phyloP scores from a whole-genome alignment of 176 grass and related monocot genomes.

The Ananas comosus region DNA sequence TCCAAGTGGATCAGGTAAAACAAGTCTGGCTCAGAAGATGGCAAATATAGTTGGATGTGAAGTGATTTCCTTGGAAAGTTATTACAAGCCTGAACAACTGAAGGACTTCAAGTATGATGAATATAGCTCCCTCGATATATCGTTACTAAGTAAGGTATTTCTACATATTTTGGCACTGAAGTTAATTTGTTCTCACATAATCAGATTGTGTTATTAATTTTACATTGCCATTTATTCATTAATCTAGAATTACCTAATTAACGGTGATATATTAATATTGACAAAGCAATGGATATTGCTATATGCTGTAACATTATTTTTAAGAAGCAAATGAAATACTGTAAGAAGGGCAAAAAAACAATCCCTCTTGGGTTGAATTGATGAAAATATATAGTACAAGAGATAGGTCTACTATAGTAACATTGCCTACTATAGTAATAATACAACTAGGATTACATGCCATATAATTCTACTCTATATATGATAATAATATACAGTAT shows the following conservation, averaged over 20 bases:
- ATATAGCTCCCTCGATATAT: conserved; percentile 90
- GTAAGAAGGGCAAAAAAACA: too few species aligned
- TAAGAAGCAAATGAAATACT: too few species aligned
- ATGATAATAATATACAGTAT: too few species aligned
- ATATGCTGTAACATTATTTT: too few species aligned
- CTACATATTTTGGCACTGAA: conserved; percentile 1
- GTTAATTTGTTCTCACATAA: background rate
- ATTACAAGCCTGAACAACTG: conserved; percentile 93
- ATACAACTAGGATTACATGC: too few species aligned
- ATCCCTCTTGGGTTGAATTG: too few species aligned
- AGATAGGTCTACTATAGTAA: too few species aligned
- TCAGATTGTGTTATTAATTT: background rate
- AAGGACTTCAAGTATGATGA: conserved; percentile 98
- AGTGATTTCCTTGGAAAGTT: conserved; percentile 96
- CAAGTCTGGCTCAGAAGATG: conserved; percentile 98
- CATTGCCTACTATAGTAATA: too few species aligned
- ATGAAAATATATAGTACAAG: too few species aligned
- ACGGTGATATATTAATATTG: too few species aligned
- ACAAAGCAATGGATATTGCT: too few species aligned
- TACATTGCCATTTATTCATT: background rate
- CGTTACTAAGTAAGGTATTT: conserved; percentile 71
- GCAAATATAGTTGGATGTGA: conserved; percentile 99
- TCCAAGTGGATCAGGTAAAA: conserved; percentile 96
- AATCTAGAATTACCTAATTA: background rate
- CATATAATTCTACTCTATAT: too few species aligned